Evolutionary conservation across 2,329 filamentous ascomycete genomes (phyloP), one percentile per base, ranked within the genome.

Genomic region (Clarireedia sp.): DNA sequence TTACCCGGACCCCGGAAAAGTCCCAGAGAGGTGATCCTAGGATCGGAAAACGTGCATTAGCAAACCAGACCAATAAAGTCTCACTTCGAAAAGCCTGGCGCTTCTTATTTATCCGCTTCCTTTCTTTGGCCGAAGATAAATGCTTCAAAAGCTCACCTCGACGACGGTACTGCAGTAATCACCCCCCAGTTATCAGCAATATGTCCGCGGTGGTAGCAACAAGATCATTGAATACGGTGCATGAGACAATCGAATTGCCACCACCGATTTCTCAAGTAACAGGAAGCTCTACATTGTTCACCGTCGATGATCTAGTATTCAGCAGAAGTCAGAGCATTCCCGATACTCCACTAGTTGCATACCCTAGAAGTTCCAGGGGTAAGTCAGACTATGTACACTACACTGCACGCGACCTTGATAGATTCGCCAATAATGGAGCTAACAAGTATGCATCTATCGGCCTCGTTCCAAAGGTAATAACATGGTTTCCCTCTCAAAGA

Each of bases 381-480:
- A 29, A 54, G 19, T 53, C 56, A 2, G 64, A 68, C 48, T 69
- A 63, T 54, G 59, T 62, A 33, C 51, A 63, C 33, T 67, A 66
- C 48, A 66, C 64, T 3, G 66, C 64, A 12, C 59, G 48, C 44
- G 64, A 68, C 45, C 62, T 69, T 2, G 59, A 68, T 58, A 57
- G 62, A 19, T 67, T 66, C 41, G 62, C 65, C 29, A 62, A 69
- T 53, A 57, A 59, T 41, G 64, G 63, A 3, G 63, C 60, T 9
- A 62, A 58, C 45, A 58, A 58, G 17, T 64, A 62, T 40, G 33
- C 60, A 36, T 54, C 36, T 37, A 44, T 57, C 29, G 66, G 66
- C 8, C 49, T 68, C 26, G 37, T 51, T 14, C 55, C 59, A 8
- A 50, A 52, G 37, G 64, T 64, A 61, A 37, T 37, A 48, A 21